These are phyloP conservation scores for Tricholomella constricta DNA, from an alignment of 768 basidiomycete genomes.

Conservation along the genomic window DNA sequence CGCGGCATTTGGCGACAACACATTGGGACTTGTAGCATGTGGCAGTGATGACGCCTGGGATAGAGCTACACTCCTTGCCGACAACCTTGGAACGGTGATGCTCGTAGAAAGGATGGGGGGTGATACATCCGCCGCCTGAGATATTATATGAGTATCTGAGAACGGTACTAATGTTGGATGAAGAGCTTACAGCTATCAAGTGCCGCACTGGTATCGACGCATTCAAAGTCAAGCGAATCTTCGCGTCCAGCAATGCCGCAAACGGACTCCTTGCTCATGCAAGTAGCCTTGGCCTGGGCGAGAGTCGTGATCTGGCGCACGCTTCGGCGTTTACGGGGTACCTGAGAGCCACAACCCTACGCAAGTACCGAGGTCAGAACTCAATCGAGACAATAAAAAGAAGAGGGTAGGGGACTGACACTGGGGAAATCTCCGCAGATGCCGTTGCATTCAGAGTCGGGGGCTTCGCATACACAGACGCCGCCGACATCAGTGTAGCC, in stretches of 20 bases:
- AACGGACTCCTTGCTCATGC: constrained; percentile 14
- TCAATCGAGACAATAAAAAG: neutral
- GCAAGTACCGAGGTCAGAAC: no score
- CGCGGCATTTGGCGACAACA: constrained; percentile 11
- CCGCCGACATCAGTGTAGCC: constrained; percentile 7
- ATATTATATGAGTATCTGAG: neutral
- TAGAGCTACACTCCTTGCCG: constrained; percentile 21
- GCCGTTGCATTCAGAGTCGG: constrained; percentile 14
- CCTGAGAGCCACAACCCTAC: constrained; percentile 9
- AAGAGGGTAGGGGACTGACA: neutral
- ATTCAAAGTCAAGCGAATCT: constrained; percentile 16
- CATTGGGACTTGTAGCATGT: constrained; percentile 10
- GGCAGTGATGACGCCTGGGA: constrained; percentile 7
- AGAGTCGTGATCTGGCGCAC: constrained; percentile 5
- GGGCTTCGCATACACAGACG: constrained; percentile 9
- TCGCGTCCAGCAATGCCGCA: constrained; percentile 19
- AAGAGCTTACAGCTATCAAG: constrained; percentile 17
- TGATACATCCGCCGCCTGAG: constrained; percentile 17
- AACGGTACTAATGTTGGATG: neutral
- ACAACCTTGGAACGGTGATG: constrained; percentile 25
- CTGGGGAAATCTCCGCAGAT: constrained; percentile 11
- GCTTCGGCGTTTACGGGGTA: constrained; percentile 7
- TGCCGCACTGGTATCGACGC: constrained; percentile 12
- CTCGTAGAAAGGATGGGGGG: constrained; percentile 15
- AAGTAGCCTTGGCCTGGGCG: constrained; percentile 10